Percentiles rank a stretch among this genome's conserved stretches.
Evolutionary conservation across 371 early-diverging fungal species (phyloP).

Genomic region (Racocetra persica): DNA sequence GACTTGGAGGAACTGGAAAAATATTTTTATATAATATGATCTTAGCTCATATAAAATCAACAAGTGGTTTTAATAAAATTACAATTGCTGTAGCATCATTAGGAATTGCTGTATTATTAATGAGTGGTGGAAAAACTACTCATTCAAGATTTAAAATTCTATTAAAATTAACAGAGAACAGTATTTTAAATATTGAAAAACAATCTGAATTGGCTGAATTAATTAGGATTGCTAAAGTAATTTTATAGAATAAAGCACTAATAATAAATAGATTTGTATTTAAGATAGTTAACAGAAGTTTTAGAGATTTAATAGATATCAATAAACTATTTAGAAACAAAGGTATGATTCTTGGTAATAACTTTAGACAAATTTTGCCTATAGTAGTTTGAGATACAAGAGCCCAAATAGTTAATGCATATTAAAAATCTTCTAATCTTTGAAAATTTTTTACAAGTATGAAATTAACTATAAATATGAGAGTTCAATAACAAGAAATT

Average conservation of each 20-base stretch:
- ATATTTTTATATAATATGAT: slow-evolving; percentile 45
- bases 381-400: neutral
- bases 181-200: slow-evolving; percentile 38
- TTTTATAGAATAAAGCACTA: slow-evolving; percentile 53
- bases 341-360: slow-evolving; percentile 41
- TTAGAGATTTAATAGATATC: slow-evolving; percentile 44
- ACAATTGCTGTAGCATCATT: slow-evolving; percentile 45
- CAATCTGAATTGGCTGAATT: slow-evolving; percentile 30
- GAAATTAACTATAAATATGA: too few relatives aligned
- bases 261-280: slow-evolving; percentile 43
- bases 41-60: slow-evolving; percentile 31
- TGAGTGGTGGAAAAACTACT: slow-evolving; percentile 47
- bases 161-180: slow-evolving; percentile 31
- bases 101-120: slow-evolving; percentile 48
- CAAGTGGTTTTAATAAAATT: neutral
- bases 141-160: slow-evolving; percentile 49
- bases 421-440: neutral
- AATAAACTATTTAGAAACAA: slow-evolving; percentile 19
- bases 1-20: slow-evolving; percentile 45
- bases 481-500: too few relatives aligned
- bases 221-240: slow-evolving; percentile 34
- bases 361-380: slow-evolving; percentile 37
- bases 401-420: neutral
- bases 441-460: neutral
- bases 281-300: slow-evolving; percentile 46